These are phyloP conservation scores for Boletus speciosus DNA, from an alignment of 768 basidiomycete genomes.

Conservation along the genomic window DNA sequence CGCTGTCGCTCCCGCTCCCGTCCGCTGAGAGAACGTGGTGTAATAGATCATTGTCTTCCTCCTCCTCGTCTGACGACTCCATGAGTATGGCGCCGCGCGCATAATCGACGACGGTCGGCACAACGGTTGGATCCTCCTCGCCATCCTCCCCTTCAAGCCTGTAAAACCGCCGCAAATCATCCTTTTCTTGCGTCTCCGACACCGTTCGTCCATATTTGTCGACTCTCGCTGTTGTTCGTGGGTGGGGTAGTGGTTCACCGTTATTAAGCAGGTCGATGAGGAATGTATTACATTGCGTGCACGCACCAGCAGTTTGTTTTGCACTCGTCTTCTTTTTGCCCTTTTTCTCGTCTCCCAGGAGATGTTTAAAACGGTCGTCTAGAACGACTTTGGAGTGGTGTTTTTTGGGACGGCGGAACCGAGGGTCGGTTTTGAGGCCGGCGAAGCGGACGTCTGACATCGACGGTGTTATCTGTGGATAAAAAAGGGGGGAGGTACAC, in stretches of 20 bases:
- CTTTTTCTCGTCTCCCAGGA: conserved; percentile 53
- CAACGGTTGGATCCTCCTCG: conserved; percentile 16
- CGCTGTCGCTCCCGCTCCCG: conserved; percentile 47
- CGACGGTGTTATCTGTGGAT: background rate
- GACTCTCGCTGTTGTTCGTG: conserved; percentile 46
- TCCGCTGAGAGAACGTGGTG: conserved; percentile 19
- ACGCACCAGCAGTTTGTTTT: conserved; percentile 27
- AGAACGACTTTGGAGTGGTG: conserved; percentile 78
- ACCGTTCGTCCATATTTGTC: conserved; percentile 88
- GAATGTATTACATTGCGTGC: no score
- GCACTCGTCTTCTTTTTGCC: conserved; percentile 36
- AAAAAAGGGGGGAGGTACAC: no score
- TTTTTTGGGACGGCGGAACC: conserved; percentile 84
- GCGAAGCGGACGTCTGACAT: conserved; percentile 87
- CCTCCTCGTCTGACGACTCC: conserved; percentile 83
- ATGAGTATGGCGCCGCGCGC: conserved; percentile 88
- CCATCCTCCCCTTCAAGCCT: conserved; percentile 49
- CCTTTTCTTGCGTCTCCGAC: conserved; percentile 64
- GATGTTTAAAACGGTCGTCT: conserved; percentile 86
- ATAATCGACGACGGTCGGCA: conserved; percentile 56
- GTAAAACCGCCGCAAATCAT: conserved; percentile 79
- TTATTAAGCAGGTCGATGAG: background rate
- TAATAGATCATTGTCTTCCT: conserved; percentile 26
- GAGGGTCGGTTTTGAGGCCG: conserved; percentile 83
- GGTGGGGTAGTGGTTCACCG: background rate